A percentile compares a stretch with the other conserved stretches of the same genome.
phyloP scores from a whole-genome alignment of 2,329 filamentous ascomycete genomes.

The Aspergillus sp. region DNA sequence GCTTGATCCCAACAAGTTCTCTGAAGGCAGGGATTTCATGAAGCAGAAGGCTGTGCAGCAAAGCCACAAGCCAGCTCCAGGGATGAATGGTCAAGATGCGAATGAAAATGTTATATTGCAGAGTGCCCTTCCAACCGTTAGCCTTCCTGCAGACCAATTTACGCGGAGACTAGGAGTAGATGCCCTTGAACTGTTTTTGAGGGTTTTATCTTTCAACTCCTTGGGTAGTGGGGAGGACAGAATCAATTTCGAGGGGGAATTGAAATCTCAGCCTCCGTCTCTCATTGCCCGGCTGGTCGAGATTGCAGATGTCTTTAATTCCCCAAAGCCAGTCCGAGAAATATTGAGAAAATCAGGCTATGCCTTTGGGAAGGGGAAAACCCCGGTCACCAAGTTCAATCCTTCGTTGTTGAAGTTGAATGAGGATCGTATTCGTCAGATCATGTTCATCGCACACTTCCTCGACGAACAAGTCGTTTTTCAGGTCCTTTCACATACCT shows the following conservation, averaged over 20 bases:
- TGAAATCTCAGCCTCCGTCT: conserved; percentile 24
- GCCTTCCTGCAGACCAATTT: conserved; percentile 20
- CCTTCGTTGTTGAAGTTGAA: conserved; percentile 22
- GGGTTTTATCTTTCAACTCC: conserved; percentile 23
- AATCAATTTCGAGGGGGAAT: conserved; percentile 15
- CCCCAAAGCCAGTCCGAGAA: conserved; percentile 18
- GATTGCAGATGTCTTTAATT: conserved; percentile 31
- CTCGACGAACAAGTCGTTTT: conserved; percentile 23
- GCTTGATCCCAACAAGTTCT: conserved; percentile 38
- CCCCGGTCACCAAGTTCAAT: conserved; percentile 18
- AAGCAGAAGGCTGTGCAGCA: conserved; percentile 16
- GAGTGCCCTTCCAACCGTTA: conserved; percentile 20
- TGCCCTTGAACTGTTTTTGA: conserved; percentile 29
- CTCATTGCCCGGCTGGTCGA: conserved; percentile 27
- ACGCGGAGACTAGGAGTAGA: conserved; percentile 24
- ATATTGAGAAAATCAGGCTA: conserved; percentile 21
- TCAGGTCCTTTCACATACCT: conserved; percentile 26
- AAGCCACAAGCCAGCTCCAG: too few species aligned
- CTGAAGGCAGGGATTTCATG: conserved; percentile 32
- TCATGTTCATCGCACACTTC: conserved; percentile 31
- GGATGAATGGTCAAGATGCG: not conserved
- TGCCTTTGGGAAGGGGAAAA: conserved; percentile 24
- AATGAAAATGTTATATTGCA: not conserved
- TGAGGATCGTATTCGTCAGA: conserved; percentile 37
- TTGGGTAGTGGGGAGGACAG: conserved; percentile 13